Conservation (phyloP, 352 stramenopile species). For the Phytophthora litchii region DNA sequence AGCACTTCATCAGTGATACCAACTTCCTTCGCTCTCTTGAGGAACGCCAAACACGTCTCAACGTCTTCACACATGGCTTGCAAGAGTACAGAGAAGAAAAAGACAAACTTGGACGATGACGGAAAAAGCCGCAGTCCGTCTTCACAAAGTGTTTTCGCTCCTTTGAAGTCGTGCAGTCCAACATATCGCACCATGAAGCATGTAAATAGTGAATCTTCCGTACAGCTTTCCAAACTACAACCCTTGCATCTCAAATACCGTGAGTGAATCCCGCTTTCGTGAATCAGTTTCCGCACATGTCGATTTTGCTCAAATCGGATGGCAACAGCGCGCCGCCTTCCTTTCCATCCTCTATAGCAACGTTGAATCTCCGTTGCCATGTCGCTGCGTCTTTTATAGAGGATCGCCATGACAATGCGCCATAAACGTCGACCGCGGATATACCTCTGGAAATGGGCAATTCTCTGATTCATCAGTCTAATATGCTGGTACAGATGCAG, state of each 20-base stretch:
- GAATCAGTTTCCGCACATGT: constrained; percentile 35
- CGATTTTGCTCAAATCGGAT: constrained; percentile 51
- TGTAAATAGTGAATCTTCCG: constrained; percentile 46
- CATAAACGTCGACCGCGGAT: constrained; percentile 52
- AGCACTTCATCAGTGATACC: constrained; percentile 36
- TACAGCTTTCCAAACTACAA: constrained; percentile 38
- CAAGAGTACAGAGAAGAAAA: constrained; percentile 49
- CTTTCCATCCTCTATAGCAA: constrained; percentile 44
- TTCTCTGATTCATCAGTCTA: constrained; percentile 34
- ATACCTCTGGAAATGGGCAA: constrained; percentile 49
- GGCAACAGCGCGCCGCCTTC: constrained; percentile 24
- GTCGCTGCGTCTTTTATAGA: constrained; percentile 36
- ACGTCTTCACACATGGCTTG: constrained; percentile 54
- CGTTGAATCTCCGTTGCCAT: constrained; percentile 45
- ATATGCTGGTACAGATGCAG: constrained; percentile 28
- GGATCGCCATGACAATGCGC: constrained; percentile 43
- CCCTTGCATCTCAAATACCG: constrained; percentile 30
- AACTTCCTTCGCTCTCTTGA: constrained; percentile 31
- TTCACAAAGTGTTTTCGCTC: constrained; percentile 40
- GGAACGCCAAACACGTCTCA: constrained; percentile 38
- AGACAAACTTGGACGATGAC: constrained; percentile 42
- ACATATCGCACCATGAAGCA: constrained; percentile 61
- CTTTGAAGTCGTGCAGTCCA: constrained; percentile 51
- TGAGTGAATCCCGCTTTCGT: constrained; percentile 27
- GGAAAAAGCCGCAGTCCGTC: constrained; percentile 48